Percentiles rank a stretch among this genome's conserved stretches.
phyloP scores from a whole-genome alignment of 1,139 yeast genomes.

The Yamadazyma dushanensis region DNA sequence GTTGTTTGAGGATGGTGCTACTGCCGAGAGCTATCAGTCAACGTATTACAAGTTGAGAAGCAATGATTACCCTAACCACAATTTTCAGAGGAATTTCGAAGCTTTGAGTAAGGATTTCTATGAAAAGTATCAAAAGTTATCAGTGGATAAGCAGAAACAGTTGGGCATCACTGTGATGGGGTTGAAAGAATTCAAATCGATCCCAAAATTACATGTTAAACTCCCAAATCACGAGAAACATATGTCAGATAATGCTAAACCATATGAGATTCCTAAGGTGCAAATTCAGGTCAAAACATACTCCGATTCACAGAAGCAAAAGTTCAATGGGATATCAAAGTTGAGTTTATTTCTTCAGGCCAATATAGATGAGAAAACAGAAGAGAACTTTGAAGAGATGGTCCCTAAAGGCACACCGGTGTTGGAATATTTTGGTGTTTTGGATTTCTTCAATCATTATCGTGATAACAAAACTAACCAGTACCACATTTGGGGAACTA shows the following conservation, averaged over 20 bases:
- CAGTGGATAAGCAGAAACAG: slow-evolving; percentile 14
- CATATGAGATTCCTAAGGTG: slow-evolving; percentile 25
- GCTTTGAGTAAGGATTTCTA: slow-evolving; percentile 24
- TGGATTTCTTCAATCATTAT: slow-evolving; percentile 64
- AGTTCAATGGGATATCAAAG: slow-evolving; percentile 72
- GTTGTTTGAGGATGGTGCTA: slow-evolving; percentile 38
- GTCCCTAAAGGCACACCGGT: slow-evolving; percentile 55
- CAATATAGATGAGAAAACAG: slow-evolving; percentile 6
- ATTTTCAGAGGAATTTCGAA: slow-evolving; percentile 27
- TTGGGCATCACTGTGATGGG: slow-evolving; percentile 25
- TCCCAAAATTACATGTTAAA: slow-evolving; percentile 31
- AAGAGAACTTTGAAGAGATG: slow-evolving; percentile 17
- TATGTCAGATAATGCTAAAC: slow-evolving; percentile 25
- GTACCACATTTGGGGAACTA: slow-evolving; percentile 77
- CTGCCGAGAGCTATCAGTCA: slow-evolving; percentile 52
- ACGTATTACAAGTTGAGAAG: slow-evolving; percentile 46
- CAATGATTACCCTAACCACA: slow-evolving; percentile 50
- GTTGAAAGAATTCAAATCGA: slow-evolving; percentile 25
- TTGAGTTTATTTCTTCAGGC: slow-evolving; percentile 57
- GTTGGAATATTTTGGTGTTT: slow-evolving; percentile 71
- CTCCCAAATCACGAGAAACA: slow-evolving; percentile 37
- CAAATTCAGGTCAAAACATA: slow-evolving; percentile 44
- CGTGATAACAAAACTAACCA: slow-evolving; percentile 68
- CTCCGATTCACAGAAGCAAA: slow-evolving; percentile 57
- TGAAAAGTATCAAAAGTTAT: slow-evolving; percentile 8